Percentiles rank a stretch among this genome's conserved stretches.
phyloP scores from a whole-genome alignment of 2,329 filamentous ascomycete genomes.

The Ilyonectria sp. region DNA sequence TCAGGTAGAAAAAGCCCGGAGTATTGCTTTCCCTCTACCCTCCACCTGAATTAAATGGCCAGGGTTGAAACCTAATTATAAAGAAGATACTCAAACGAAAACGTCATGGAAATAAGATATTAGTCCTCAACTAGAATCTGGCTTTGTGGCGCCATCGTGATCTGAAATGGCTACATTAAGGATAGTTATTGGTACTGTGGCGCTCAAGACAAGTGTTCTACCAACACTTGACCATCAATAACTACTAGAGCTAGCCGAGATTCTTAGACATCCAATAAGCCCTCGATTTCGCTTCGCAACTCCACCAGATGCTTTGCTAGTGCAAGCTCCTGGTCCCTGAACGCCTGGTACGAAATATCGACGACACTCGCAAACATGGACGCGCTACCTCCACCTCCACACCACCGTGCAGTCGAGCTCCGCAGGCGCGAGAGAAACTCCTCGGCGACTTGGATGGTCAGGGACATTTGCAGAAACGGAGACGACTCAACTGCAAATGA shows the following conservation, averaged over 20 bases:
- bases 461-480: conserved; percentile 59
- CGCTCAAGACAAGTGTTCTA: too few species aligned
- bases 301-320: conserved; percentile 52
- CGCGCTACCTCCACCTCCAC: conserved; percentile 36
- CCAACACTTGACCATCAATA: background rate
- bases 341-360: conserved; percentile 48
- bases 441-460: conserved; percentile 60
- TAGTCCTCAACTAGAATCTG: too few species aligned
- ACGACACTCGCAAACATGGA: conserved; percentile 54
- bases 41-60: too few species aligned
- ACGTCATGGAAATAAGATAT: too few species aligned
- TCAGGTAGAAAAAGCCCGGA: too few species aligned
- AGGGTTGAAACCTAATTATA: too few species aligned
- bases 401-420: conserved; percentile 51
- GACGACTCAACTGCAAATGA: conserved; percentile 58
- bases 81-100: too few species aligned
- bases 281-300: conserved; percentile 53
- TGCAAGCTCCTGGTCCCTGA: conserved; percentile 54
- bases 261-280: conserved; percentile 47
- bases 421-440: conserved; percentile 57
- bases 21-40: too few species aligned
- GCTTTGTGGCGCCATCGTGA: too few species aligned
- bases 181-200: background rate
- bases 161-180: background rate
- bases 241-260: background rate